Evolutionary conservation across 148 eudicot genomes (phyloP).

Genomic region (Nyssa sinensis): DNA sequence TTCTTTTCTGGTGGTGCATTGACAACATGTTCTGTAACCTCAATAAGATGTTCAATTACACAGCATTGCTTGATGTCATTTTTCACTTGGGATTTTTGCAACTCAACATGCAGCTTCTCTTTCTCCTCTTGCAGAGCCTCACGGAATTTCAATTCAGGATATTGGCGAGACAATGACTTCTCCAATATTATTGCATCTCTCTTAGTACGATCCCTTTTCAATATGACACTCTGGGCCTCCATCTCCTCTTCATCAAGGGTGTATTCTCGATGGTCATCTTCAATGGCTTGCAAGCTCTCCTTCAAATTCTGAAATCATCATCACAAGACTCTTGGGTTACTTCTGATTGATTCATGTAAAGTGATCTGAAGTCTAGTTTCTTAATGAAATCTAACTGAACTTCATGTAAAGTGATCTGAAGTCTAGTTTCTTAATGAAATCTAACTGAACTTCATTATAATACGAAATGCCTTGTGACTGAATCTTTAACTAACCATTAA

Average conservation of each 20-base stretch:
- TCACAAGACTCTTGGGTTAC: neutral
- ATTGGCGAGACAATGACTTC: constrained; percentile 38
- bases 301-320: constrained; percentile 1
- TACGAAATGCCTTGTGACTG: no score
- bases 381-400: no score
- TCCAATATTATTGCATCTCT: constrained; percentile 28
- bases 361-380: neutral
- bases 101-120: constrained; percentile 35
- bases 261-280: constrained; percentile 38
- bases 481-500: no score
- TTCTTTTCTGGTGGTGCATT: constrained; percentile 10
- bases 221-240: constrained; percentile 29
- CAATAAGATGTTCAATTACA: constrained; percentile 40
- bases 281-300: constrained; percentile 38
- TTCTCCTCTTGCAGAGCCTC: constrained; percentile 38
- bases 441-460: neutral
- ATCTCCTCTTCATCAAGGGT: constrained; percentile 38
- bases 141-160: constrained; percentile 31
- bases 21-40: constrained; percentile 29
- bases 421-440: no score
- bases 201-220: constrained; percentile 28
- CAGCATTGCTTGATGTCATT: constrained; percentile 28
- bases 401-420: neutral
- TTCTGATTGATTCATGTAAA: neutral
- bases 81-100: constrained; percentile 35